A percentile compares a stretch with the other conserved stretches of the same genome.
phyloP scores from a whole-genome alignment of 192 early-diverging fungal species.

The Entophlyctis luteolus region DNA sequence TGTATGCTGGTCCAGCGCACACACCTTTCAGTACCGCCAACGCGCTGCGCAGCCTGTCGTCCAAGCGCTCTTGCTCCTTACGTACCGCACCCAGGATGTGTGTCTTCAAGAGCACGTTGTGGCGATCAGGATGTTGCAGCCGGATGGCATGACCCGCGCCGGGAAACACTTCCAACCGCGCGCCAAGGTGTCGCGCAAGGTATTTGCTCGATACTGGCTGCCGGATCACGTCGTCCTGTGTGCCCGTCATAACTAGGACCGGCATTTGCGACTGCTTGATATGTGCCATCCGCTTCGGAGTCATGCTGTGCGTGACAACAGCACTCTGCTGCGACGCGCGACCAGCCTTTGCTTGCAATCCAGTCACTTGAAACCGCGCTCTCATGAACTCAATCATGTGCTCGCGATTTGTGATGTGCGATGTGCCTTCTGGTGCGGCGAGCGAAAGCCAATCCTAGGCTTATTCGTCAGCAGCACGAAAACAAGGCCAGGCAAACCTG shows the following conservation, averaged over 20 bases:
- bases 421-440: conserved; percentile 15
- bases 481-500: background rate
- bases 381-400: conserved; percentile 28
- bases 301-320: conserved; percentile 34
- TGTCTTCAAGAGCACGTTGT: conserved; percentile 23
- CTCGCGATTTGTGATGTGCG: conserved; percentile 29
- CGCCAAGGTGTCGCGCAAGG: conserved; percentile 31
- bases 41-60: background rate
- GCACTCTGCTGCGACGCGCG: conserved; percentile 33
- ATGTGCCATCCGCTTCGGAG: conserved; percentile 17
- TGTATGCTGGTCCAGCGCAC: background rate
- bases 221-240: conserved; percentile 37
- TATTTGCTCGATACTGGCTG: conserved; percentile 37
- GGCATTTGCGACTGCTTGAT: conserved; percentile 33
- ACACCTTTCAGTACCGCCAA: conserved; percentile 3
- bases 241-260: conserved; percentile 38
- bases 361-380: conserved; percentile 16
- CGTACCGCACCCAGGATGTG: conserved; percentile 18
- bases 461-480: background rate
- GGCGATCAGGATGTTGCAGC: conserved; percentile 23
- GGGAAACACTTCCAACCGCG: conserved; percentile 32
- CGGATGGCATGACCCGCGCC: conserved; percentile 37
- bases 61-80: conserved; percentile 9
- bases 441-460: conserved; percentile 38
- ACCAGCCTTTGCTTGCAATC: conserved; percentile 29